phyloP scores from a whole-genome alignment of 805 yeast species.

The Teunomyces funiuensis region DNA sequence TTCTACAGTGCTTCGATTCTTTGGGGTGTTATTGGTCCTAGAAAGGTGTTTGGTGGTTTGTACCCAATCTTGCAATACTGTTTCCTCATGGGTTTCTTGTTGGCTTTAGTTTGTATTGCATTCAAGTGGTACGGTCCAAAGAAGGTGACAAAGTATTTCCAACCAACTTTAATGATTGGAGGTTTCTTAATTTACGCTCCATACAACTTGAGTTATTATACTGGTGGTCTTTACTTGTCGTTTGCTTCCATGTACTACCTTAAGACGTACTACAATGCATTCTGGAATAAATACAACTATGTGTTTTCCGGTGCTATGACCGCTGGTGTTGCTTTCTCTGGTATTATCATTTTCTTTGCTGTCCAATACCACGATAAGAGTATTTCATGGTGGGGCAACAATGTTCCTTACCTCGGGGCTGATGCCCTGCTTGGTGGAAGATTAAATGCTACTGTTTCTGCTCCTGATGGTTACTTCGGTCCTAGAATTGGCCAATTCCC shows the following conservation, averaged over 20 bases:
- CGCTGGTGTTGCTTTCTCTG: constrained; percentile 35
- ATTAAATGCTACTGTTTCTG: constrained; percentile 16
- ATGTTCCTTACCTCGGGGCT: constrained; percentile 30
- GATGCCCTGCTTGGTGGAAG: constrained; percentile 24
- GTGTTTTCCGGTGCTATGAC: constrained; percentile 28
- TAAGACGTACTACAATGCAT: constrained; percentile 24
- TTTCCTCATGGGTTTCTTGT: constrained; percentile 33
- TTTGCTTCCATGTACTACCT: constrained; percentile 28
- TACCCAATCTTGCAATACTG: constrained; percentile 35
- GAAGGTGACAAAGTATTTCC: constrained; percentile 26
- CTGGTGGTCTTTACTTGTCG: constrained; percentile 27
- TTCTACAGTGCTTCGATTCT: constrained; percentile 57
- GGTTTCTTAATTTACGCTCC: constrained; percentile 33
- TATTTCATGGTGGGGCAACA: constrained; percentile 33
- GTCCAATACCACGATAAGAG: constrained; percentile 31
- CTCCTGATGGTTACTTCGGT: constrained; percentile 39
- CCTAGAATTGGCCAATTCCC: constrained; percentile 28
- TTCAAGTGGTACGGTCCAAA: constrained; percentile 17
- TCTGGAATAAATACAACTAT: constrained; percentile 40
- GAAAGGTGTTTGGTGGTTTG: constrained; percentile 30
- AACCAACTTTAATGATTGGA: constrained; percentile 33
- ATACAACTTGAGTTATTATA: constrained; percentile 30
- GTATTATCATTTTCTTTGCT: constrained; percentile 38
- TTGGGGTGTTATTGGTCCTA: constrained; percentile 56
- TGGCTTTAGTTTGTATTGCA: constrained; percentile 20